Conservation (phyloP, 2,329 filamentous ascomycete species). For the Pyricularia sp. region DNA sequence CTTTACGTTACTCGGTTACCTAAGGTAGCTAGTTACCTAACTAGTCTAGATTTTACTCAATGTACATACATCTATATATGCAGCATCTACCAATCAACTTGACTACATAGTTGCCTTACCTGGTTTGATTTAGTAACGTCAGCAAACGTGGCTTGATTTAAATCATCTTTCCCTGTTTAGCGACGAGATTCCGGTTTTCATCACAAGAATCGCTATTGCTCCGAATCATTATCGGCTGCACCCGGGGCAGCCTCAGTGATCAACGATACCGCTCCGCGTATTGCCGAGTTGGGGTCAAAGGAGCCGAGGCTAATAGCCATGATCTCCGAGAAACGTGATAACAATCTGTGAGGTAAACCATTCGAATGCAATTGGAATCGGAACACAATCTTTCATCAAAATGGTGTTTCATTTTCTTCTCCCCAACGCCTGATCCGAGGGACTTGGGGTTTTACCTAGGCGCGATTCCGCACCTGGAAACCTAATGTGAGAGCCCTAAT, state of each 20-base stretch:
- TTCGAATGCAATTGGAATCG: neutral
- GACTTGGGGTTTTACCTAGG: neutral
- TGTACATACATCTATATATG: too few relatives aligned
- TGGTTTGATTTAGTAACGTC: neutral
- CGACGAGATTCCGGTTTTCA: neutral
- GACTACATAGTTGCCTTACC: neutral
- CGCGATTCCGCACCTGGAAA: neutral
- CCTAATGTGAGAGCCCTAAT: neutral
- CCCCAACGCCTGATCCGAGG: neutral
- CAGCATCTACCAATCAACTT: too few relatives aligned
- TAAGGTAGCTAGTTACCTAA: too few relatives aligned
- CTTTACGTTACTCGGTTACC: neutral
- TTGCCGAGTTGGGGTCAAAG: neutral
- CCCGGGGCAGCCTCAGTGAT: neutral
- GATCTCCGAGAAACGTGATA: neutral
- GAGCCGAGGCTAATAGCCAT: neutral
- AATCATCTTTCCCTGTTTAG: neutral
- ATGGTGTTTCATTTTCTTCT: neutral
- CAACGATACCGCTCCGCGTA: neutral
- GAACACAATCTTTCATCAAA: neutral
- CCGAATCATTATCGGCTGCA: neutral
- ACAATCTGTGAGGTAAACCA: neutral
- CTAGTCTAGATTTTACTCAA: too few relatives aligned
- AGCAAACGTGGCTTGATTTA: neutral
- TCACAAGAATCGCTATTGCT: neutral